Evolutionary conservation across 1,284 basidiomycete species (phyloP).

Genomic region (Coniferiporia weirii): DNA sequence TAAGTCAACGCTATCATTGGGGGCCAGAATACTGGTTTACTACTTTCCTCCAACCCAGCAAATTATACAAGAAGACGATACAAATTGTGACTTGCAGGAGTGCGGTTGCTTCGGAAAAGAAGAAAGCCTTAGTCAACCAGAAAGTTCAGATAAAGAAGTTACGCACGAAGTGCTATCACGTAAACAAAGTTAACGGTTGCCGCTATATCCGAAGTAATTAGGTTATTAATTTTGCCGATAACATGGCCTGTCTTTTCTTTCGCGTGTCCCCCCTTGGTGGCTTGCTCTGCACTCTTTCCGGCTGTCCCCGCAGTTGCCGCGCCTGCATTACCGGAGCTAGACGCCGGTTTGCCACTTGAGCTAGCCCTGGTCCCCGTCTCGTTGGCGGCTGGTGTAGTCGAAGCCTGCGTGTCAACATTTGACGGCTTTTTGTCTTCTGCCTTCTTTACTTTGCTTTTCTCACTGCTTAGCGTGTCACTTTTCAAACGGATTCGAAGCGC

Average conservation of each 20-base stretch:
- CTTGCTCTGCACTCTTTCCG: neutral
- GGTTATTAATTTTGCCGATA: constrained; percentile 27
- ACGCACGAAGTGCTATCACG: constrained; percentile 11
- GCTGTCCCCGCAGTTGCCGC: neutral
- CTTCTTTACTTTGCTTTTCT: neutral
- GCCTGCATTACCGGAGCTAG: neutral
- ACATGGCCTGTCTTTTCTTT: constrained; percentile 33
- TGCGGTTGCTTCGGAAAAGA: constrained; percentile 21
- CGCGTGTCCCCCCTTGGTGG: constrained; percentile 5
- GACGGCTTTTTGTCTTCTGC: neutral
- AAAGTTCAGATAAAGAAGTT: neutral
- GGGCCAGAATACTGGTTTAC: neutral
- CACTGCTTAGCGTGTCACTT: neutral
- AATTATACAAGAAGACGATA: constrained; percentile 27
- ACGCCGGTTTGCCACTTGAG: neutral
- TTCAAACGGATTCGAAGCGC: constrained; percentile 37
- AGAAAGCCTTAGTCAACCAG: constrained; percentile 20
- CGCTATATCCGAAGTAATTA: constrained; percentile 25
- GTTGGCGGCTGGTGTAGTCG: constrained; percentile 1
- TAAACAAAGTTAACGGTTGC: constrained; percentile 18
- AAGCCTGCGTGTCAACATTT: neutral
- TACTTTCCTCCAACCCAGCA: constrained; percentile 26
- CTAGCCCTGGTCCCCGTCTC: neutral
- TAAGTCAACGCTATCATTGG: neutral
- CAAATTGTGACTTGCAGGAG: constrained; percentile 27